Conservation (phyloP, 2,329 filamentous ascomycete species). For the Penicillium aurantiogriseum region DNA sequence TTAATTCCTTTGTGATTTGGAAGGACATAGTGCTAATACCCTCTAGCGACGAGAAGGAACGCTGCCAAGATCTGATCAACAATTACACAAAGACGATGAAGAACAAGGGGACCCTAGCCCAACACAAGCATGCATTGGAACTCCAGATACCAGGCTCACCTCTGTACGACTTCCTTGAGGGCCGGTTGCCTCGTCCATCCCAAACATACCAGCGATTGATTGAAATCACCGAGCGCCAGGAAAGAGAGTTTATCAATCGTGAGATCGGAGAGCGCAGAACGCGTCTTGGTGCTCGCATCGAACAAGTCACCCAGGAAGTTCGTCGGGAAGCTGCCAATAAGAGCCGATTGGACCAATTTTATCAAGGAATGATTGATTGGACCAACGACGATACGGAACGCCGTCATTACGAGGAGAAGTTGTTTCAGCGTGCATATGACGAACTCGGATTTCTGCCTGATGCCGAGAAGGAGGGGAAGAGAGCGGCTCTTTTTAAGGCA, state of each 20-base stretch:
- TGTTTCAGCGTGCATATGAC: slow-evolving; percentile 78
- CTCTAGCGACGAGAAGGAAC: slow-evolving; percentile 55
- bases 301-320: slow-evolving; percentile 80
- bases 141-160: slow-evolving; percentile 76
- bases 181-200: slow-evolving; percentile 74
- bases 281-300: slow-evolving; percentile 77
- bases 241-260: slow-evolving; percentile 84
- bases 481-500: slow-evolving; percentile 69
- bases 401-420: slow-evolving; percentile 84
- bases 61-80: slow-evolving; percentile 66
- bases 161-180: slow-evolving; percentile 79
- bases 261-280: slow-evolving; percentile 87
- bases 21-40: slow-evolving; percentile 14
- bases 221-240: slow-evolving; percentile 78
- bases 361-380: slow-evolving; percentile 86
- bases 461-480: slow-evolving; percentile 68
- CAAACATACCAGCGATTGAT: slow-evolving; percentile 79
- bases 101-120: slow-evolving; percentile 66
- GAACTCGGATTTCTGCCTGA: slow-evolving; percentile 66
- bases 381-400: slow-evolving; percentile 79
- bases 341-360: slow-evolving; percentile 77
- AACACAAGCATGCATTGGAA: slow-evolving; percentile 74
- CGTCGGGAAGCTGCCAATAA: slow-evolving; percentile 76
- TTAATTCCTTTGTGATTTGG: not conserved
- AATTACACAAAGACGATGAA: slow-evolving; percentile 76